A percentile compares a stretch with the other conserved stretches of the same genome.
phyloP scores from a whole-genome alignment of 345 rosid species.

The Clarkia xantiana region DNA sequence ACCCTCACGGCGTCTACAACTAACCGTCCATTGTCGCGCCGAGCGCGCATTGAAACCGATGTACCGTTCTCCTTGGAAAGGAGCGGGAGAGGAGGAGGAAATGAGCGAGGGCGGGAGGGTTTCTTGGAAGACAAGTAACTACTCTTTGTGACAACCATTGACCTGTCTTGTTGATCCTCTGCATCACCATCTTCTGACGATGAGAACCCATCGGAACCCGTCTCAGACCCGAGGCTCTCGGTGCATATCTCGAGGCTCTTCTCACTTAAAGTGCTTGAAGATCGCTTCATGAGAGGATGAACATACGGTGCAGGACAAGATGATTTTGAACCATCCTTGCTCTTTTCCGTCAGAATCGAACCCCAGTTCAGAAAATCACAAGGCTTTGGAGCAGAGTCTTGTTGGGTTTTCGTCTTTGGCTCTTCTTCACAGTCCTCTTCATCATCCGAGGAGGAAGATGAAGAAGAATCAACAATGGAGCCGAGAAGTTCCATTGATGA shows the following conservation, averaged over 20 bases:
- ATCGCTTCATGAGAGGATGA: conserved; percentile 57
- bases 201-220: conserved; percentile 80
- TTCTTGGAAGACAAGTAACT: conserved; percentile 12
- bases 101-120: conserved; percentile 21
- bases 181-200: conserved; percentile 45
- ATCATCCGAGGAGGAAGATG: conserved; percentile 12
- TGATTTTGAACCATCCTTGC: conserved; percentile 14
- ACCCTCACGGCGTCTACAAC: conserved; percentile 80
- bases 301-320: conserved; percentile 43
- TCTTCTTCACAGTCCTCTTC: conserved; percentile 16
- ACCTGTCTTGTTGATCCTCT: conserved; percentile 21
- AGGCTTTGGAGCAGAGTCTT: conserved; percentile 13
- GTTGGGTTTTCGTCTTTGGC: conserved; percentile 15
- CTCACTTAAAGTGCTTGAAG: conserved; percentile 42
- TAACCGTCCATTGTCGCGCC: conserved; percentile 73
- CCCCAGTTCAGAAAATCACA: conserved; percentile 43
- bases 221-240: conserved; percentile 97
- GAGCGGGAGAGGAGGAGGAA: conserved; percentile 77
- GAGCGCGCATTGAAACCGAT: conserved; percentile 53
- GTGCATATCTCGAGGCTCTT: conserved; percentile 90
- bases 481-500: conserved; percentile 37
- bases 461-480: conserved; percentile 12
- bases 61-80: conserved; percentile 41
- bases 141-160: conserved; percentile 6
- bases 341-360: conserved; percentile 38